Conservation (phyloP, 805 yeast genomes). For the Yueomyces sp. region DNA sequence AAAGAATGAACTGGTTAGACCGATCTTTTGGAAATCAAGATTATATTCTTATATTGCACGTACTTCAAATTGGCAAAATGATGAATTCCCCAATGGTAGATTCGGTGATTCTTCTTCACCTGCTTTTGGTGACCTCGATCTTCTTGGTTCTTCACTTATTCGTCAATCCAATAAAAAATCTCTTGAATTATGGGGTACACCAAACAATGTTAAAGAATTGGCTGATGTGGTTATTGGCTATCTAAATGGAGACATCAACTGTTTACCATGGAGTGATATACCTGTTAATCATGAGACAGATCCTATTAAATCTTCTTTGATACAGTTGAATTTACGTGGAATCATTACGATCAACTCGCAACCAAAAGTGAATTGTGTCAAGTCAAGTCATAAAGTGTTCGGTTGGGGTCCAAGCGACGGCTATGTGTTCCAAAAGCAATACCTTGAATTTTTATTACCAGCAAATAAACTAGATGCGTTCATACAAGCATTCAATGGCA, state of each 20-base stretch:
- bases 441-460: constrained; percentile 74
- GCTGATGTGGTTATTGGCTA: constrained; percentile 53
- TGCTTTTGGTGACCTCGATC: constrained; percentile 84
- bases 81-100: constrained; percentile 96
- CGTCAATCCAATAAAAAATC: constrained; percentile 76
- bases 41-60: constrained; percentile 80
- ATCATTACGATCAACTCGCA: constrained; percentile 84
- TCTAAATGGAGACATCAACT: constrained; percentile 52
- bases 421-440: constrained; percentile 88
- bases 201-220: constrained; percentile 46
- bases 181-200: constrained; percentile 79
- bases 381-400: constrained; percentile 52
- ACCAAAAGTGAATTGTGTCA: constrained; percentile 76
- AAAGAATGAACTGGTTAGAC: constrained; percentile 71
- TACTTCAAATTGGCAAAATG: constrained; percentile 72
- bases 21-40: constrained; percentile 93
- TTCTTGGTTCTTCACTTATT: constrained; percentile 64
- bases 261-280: constrained; percentile 94
- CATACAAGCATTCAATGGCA: constrained; percentile 24
- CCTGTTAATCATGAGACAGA: constrained; percentile 68
- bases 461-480: constrained; percentile 22
- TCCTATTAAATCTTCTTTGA: constrained; percentile 43
- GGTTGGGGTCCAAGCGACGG: constrained; percentile 98
- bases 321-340: constrained; percentile 51
- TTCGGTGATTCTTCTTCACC: constrained; percentile 99